Base-by-base conservation (phyloP, 2,329 filamentous ascomycete species). In the Hortaea sp. region DNA sequence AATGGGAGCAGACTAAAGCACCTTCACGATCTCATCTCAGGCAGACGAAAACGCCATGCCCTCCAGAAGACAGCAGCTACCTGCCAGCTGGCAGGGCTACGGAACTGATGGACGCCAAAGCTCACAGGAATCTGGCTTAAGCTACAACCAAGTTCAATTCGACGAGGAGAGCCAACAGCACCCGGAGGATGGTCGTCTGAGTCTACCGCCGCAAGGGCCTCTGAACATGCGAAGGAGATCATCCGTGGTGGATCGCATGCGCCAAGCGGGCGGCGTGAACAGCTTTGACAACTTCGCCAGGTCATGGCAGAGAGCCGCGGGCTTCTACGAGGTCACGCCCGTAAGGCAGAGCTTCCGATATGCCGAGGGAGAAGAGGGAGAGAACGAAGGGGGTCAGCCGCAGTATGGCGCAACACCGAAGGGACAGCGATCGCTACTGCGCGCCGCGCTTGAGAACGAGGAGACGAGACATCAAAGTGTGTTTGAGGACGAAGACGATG, bases 271-370 rank as follows among this genome's bases (percentile, higher is more conserved):
- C 53, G 90, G 90, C 43, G 84, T 89, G 50, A 97, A 97, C 71
- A 94, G 86, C 66, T 85, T 97, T 58, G 84, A 92, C 60, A 94
- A 89, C 59, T 97, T 97, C 63, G 86, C 89, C 39, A 79, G 85
- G 50, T 94, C 87, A 57, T 95, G 88, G 85, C 87, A 90, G 66
- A 82, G 90, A 63, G 90, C 90, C 34, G 88, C 88, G 28, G 83
- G 77, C 47, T 97, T 97, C 66, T 78, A 81, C 53, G 89, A 95
- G 64, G 86, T 95, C 55, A 82, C 92, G 31, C 87, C 88, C 5
- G 82, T 85, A 46, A 79, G 82, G 11, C 81, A 82, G 10, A 83
- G 85, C 31, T 88, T 94, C 62, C 73, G 86, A 44, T 62, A 72
- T 43, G 61, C 62, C 9, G 66, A 67, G 6, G 64, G 64, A 42